Conservation (phyloP, 148 eudicot species). For the Gaultheria prostrata region DNA sequence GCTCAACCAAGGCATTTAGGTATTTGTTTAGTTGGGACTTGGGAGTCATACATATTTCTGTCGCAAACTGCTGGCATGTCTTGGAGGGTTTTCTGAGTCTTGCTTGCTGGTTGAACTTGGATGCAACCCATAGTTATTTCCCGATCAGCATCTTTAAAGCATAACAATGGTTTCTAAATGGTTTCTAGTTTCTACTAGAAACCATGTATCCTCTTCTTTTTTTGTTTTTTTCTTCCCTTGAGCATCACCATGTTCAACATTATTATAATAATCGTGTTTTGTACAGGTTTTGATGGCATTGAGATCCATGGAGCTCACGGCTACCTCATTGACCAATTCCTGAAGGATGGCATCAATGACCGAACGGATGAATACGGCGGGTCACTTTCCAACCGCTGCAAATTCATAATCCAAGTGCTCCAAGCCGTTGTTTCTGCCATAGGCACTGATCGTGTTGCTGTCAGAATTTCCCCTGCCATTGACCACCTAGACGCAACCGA, state of each 20-base stretch:
- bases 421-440: slow-evolving; percentile 49
- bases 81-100: not conserved
- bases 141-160: not conserved
- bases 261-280: not conserved
- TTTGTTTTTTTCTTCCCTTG: not conserved
- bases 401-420: slow-evolving; percentile 55
- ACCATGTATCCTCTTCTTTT: not conserved
- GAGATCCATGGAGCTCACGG: slow-evolving; percentile 92
- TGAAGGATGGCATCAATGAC: slow-evolving; percentile 81
- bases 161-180: not conserved
- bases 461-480: slow-evolving; percentile 79
- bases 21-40: not conserved
- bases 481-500: slow-evolving; percentile 75
- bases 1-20: not conserved
- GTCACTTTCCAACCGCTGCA: slow-evolving; percentile 62
- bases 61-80: not conserved
- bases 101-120: not conserved
- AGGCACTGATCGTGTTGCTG: slow-evolving; percentile 53
- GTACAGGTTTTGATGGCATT: slow-evolving; percentile 77
- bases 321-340: slow-evolving; percentile 81
- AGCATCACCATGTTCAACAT: not conserved
- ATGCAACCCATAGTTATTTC: not conserved
- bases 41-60: not conserved
- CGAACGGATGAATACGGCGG: slow-evolving; percentile 78
- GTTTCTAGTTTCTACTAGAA: not conserved